These are phyloP conservation scores for Trichoderma asperelloides DNA, from an alignment of 495 filamentous ascomycete species.

Conservation along the genomic window DNA sequence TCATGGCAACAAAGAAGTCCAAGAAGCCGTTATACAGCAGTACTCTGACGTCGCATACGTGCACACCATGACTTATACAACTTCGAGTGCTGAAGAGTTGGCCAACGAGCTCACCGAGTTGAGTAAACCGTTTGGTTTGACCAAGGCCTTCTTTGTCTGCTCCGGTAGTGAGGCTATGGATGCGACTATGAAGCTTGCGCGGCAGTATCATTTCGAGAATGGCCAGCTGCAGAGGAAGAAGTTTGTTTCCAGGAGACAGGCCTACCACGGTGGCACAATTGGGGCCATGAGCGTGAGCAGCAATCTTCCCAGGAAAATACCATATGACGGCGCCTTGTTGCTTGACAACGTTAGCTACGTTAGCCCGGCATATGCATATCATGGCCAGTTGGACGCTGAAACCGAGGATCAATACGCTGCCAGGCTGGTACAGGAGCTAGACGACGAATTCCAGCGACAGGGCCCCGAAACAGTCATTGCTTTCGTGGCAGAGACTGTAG, in stretches of 20 bases:
- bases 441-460: slow-evolving; percentile 56
- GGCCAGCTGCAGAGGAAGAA: slow-evolving; percentile 24
- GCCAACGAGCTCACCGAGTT: slow-evolving; percentile 28
- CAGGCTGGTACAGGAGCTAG: slow-evolving; percentile 49
- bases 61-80: slow-evolving; percentile 33
- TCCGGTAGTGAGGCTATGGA: slow-evolving; percentile 70
- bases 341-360: slow-evolving; percentile 48
- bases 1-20: slow-evolving; percentile 35
- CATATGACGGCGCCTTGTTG: background rate
- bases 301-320: slow-evolving; percentile 39
- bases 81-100: slow-evolving; percentile 24
- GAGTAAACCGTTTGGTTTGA: slow-evolving; percentile 34
- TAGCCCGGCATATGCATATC: slow-evolving; percentile 49
- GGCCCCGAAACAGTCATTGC: slow-evolving; percentile 58
- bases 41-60: slow-evolving; percentile 29
- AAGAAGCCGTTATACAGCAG: slow-evolving; percentile 26
- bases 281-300: slow-evolving; percentile 52
- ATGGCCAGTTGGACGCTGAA: slow-evolving; percentile 26
- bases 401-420: slow-evolving; percentile 34
- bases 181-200: slow-evolving; percentile 55
- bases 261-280: slow-evolving; percentile 64
- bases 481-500: slow-evolving; percentile 58
- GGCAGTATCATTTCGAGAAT: slow-evolving; percentile 52
- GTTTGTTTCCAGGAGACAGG: slow-evolving; percentile 56
- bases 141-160: slow-evolving; percentile 34